A percentile compares a stretch with the other conserved stretches of the same genome.
Conservation (phyloP, 345 rosid species). For the Noccaea bulbosa region DNA sequence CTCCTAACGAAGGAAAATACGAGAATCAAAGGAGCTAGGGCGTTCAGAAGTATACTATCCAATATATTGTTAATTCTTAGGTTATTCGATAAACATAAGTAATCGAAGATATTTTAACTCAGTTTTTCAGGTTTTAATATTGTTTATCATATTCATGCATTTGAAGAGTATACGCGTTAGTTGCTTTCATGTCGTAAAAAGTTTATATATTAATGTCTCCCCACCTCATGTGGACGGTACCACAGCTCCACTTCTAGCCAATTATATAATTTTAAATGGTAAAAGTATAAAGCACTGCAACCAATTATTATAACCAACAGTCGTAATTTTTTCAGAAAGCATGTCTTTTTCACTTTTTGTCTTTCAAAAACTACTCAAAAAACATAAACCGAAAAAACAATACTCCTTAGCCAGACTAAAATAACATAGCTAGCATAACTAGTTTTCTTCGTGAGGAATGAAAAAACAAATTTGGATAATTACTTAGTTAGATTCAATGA, state of each 20-base stretch:
- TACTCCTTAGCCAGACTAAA: no score
- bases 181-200: constrained; percentile 33
- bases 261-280: not conserved
- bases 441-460: no score
- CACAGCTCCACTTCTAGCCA: constrained; percentile 43
- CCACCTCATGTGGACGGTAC: constrained; percentile 40
- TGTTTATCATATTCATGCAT: not conserved
- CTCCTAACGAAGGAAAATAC: not conserved
- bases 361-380: not conserved
- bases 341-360: not conserved
- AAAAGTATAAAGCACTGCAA: constrained; percentile 22
- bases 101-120: not conserved
- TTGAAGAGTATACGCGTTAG: constrained; percentile 14
- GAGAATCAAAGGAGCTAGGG: constrained; percentile 7
- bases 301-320: constrained; percentile 31
- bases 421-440: no score
- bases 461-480: not conserved
- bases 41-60: not conserved
- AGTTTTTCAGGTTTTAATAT: not conserved
- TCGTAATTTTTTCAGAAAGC: not conserved
- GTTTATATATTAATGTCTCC: constrained; percentile 9
- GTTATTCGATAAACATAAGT: no score
- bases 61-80: constrained; percentile 4
- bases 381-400: not conserved
- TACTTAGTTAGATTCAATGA: not conserved